Conservation (phyloP, 805 yeast species). For the Zygoascus ofunaensis region DNA sequence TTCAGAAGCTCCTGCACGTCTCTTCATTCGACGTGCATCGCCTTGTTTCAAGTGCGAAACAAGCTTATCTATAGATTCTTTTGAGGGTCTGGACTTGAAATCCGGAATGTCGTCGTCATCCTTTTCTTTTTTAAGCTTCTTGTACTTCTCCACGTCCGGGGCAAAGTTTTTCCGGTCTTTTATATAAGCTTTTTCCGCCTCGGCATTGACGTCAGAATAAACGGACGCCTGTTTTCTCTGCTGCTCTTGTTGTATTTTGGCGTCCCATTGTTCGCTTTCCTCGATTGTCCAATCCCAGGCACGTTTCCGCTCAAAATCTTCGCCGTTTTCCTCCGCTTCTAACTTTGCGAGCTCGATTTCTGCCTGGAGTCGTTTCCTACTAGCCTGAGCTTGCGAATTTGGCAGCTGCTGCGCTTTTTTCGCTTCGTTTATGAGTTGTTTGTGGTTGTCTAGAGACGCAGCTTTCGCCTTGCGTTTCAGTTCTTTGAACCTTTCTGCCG, state of each 20-base stretch:
- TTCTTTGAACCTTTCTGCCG: constrained; percentile 19
- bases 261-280: constrained; percentile 58
- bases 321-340: constrained; percentile 32
- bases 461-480: constrained; percentile 24
- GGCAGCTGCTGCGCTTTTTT: constrained; percentile 16
- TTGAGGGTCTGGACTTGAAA: constrained; percentile 30
- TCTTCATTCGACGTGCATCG: constrained; percentile 33
- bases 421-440: constrained; percentile 23
- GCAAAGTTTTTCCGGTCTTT: constrained; percentile 39
- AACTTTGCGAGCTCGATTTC: constrained; percentile 32
- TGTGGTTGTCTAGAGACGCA: constrained; percentile 27
- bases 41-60: constrained; percentile 25
- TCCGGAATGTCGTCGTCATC: constrained; percentile 13
- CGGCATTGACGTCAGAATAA: constrained; percentile 37
- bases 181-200: constrained; percentile 54
- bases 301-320: constrained; percentile 35
- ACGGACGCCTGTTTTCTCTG: constrained; percentile 30
- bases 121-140: constrained; percentile 29
- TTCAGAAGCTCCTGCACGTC: constrained; percentile 25
- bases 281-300: constrained; percentile 53
- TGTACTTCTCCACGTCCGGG: constrained; percentile 37
- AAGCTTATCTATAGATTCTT: constrained; percentile 25
- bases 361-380: constrained; percentile 30
- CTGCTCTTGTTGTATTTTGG: constrained; percentile 26
- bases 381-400: constrained; percentile 22